These are phyloP conservation scores for Inosperma sp. DNA, from an alignment of 768 basidiomycete species.

Conservation along the genomic window DNA sequence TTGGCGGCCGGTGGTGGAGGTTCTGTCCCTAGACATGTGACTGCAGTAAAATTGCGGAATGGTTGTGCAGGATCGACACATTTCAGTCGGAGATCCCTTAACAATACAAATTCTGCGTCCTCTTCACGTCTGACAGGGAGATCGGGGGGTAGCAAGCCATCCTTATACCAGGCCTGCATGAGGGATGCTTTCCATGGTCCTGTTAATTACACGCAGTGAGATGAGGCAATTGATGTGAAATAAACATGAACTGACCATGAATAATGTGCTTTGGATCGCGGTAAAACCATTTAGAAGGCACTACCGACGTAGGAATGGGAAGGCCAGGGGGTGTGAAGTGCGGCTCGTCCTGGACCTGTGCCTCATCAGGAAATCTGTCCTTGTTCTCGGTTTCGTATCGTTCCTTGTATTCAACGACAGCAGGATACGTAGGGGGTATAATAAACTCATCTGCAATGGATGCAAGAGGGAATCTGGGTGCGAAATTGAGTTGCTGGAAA, in stretches of 20 bases:
- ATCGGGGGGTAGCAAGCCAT: conserved; percentile 76
- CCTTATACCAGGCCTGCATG: conserved; percentile 89
- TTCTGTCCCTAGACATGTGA: conserved; percentile 29
- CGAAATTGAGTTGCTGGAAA: conserved; percentile 84
- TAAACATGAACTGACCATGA: conserved; percentile 52
- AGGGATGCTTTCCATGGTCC: conserved; percentile 85
- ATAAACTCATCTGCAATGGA: conserved; percentile 87
- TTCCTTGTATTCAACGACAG: conserved; percentile 67
- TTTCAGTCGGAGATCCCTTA: conserved; percentile 73
- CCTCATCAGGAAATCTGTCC: conserved; percentile 29
- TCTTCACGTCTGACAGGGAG: conserved; percentile 77
- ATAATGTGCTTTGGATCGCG: conserved; percentile 76
- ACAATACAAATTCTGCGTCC: conserved; percentile 59
- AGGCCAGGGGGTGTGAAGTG: conserved; percentile 80
- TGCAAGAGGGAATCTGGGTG: conserved; percentile 84
- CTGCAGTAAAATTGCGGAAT: conserved; percentile 52
- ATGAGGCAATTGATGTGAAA: neutral
- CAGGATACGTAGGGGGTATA: conserved; percentile 85
- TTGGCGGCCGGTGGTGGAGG: conserved; percentile 14
- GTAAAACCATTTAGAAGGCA: conserved; percentile 78
- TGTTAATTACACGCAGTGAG: conserved; percentile 29
- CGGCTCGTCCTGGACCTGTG: conserved; percentile 33
- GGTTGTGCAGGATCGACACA: conserved; percentile 79
- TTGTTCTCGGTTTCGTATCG: conserved; percentile 54
- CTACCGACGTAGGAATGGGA: conserved; percentile 61